phyloP scores from a whole-genome alignment of 2,329 filamentous ascomycete genomes.

The Pseudocercospora vitis region DNA sequence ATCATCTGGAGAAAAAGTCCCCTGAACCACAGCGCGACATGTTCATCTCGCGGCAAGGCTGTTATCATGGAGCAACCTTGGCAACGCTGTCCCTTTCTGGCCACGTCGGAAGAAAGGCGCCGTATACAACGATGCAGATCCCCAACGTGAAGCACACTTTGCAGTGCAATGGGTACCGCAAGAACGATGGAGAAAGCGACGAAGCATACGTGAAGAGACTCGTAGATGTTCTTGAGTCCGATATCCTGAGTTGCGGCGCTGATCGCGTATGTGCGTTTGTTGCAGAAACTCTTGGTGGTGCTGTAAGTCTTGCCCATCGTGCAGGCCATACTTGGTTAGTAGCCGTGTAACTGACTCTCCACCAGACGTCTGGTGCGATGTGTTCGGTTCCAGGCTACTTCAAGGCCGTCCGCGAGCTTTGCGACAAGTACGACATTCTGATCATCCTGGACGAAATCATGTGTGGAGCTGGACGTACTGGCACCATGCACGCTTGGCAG shows the following conservation, averaged over 20 bases:
- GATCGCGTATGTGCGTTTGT: slow-evolving; percentile 52
- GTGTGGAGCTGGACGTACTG: slow-evolving; percentile 29
- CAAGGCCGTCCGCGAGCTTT: slow-evolving; percentile 53
- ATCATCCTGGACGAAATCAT: slow-evolving; percentile 54
- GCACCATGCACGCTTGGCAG: slow-evolving; percentile 34
- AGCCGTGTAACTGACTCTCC: background rate
- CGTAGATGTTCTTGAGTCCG: slow-evolving; percentile 47
- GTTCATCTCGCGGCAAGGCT: slow-evolving; percentile 47
- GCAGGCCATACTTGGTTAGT: background rate
- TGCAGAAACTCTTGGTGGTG: slow-evolving; percentile 52
- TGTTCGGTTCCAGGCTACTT: slow-evolving; percentile 56
- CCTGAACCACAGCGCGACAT: slow-evolving; percentile 41
- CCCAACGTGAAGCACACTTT: slow-evolving; percentile 34
- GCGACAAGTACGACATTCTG: slow-evolving; percentile 56
- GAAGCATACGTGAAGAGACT: slow-evolving; percentile 45
- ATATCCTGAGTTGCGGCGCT: slow-evolving; percentile 49
- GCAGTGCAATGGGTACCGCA: slow-evolving; percentile 39
- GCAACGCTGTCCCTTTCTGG: slow-evolving; percentile 46
- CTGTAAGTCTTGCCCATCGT: slow-evolving; percentile 50
- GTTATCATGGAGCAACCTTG: slow-evolving; percentile 53
- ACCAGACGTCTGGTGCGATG: slow-evolving; percentile 46
- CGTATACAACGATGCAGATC: slow-evolving; percentile 37
- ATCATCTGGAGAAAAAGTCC: slow-evolving; percentile 48
- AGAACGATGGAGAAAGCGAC: slow-evolving; percentile 41
- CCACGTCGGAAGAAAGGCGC: slow-evolving; percentile 35